Evolutionary conservation across 805 yeast genomes (phyloP).

Genomic region (Candida piceae): DNA sequence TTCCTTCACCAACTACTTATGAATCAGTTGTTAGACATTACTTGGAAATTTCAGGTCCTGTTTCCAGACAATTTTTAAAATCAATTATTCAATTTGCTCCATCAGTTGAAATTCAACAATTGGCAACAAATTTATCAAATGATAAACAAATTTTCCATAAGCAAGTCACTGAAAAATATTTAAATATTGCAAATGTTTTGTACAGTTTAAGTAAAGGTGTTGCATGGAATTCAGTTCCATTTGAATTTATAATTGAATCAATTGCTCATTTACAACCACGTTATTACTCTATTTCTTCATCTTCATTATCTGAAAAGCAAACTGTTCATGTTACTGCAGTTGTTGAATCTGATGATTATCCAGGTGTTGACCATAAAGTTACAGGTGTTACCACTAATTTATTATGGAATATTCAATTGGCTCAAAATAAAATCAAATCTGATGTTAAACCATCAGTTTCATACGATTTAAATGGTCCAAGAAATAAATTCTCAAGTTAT

Average conservation of each 20-base stretch:
- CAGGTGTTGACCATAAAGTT: slow-evolving; percentile 35
- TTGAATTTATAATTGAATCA: slow-evolving; percentile 77
- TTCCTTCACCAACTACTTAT: slow-evolving; percentile 82
- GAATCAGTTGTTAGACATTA: slow-evolving; percentile 82
- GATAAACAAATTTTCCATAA: slow-evolving; percentile 66
- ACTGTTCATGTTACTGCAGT: slow-evolving; percentile 84
- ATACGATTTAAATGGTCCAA: slow-evolving; percentile 83
- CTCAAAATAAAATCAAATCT: slow-evolving; percentile 46
- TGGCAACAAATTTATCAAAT: slow-evolving; percentile 49
- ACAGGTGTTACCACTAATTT: slow-evolving; percentile 92
- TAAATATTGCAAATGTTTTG: slow-evolving; percentile 74
- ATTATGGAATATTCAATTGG: slow-evolving; percentile 62
- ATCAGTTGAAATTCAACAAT: slow-evolving; percentile 44
- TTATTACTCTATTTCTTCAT: slow-evolving; percentile 92
- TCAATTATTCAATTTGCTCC: slow-evolving; percentile 83
- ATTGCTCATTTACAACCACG: slow-evolving; percentile 85
- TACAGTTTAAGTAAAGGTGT: slow-evolving; percentile 52
- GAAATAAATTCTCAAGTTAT: slow-evolving; percentile 44
- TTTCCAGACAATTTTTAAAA: slow-evolving; percentile 80
- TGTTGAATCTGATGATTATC: slow-evolving; percentile 59
- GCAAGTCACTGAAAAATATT: slow-evolving; percentile 54
- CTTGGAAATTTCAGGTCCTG: slow-evolving; percentile 87
- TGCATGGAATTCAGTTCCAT: slow-evolving; percentile 76
- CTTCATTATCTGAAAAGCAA: slow-evolving; percentile 71
- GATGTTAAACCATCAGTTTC: slow-evolving; percentile 41